Base-by-base conservation (phyloP, 192 early-diverging fungal species). In the Backusella liffmaniae region DNA sequence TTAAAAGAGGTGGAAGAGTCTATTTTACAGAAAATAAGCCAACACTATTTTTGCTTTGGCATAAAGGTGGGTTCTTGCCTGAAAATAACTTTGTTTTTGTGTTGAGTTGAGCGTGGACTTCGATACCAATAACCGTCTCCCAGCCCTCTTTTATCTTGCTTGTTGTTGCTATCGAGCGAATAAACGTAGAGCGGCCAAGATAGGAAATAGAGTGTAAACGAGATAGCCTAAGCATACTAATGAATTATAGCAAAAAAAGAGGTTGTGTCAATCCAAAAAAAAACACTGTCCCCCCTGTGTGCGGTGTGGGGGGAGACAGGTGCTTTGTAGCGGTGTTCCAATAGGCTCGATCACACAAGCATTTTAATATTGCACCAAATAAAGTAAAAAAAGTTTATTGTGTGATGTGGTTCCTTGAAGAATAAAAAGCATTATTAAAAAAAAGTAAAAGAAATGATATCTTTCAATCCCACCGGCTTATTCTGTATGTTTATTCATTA, bases 61-160 rank as follows among this genome's bases (percentile, higher is more conserved):
- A 39, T 39, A 39, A 39, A 39, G 37, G 37, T 12, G 37, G 37
- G 7, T 39, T 51, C 69, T 34, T 79, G 83, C 91, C 81, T 42
- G 96, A 96, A 78, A 98, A 98, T 41, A 98, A 90, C 77, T 98
- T 98, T 59, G 89, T 86, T 16, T 71, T 76, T 1, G 93, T 87
- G 30, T 84, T 75, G 18, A 98, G 83, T 84, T 96, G 95, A 15
- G 91, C 92, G 73, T 98, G 97, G 21, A 98, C 86, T 84, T 98
- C 97, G 2, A 98, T 86, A 1, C 97, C 97, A 72, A 98, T 94
- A 53, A 94, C 86, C 9, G 91, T 83, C 69, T 91, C 84, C 88
- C 91, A 93, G 0, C 76, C 73, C 18, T 77, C 71, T 23, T 79
- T 73, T 67, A 46, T 69, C 15, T 18, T 32, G 29, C 26, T 56